Conservation (phyloP, 495 filamentous ascomycete genomes). For the Aspergillus steynii region DNA sequence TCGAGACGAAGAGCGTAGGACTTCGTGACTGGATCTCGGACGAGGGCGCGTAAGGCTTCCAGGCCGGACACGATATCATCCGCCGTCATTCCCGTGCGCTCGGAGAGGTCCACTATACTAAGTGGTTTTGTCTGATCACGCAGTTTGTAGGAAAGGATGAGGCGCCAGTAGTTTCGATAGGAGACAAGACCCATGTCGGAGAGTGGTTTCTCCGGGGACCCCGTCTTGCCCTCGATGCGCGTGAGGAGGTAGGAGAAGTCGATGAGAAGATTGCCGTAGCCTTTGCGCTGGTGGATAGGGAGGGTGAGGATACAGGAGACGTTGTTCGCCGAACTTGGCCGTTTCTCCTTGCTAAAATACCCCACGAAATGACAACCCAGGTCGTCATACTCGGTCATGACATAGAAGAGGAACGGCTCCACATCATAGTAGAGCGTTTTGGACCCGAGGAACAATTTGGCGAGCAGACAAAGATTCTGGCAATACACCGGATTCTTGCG, state of each 20-base stretch:
- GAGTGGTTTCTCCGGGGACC: conserved; percentile 94
- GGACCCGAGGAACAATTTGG: conserved; percentile 93
- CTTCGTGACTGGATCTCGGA: conserved; percentile 85
- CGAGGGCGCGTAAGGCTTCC: conserved; percentile 83
- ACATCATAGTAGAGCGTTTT: conserved; percentile 99
- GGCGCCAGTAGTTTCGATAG: conserved; percentile 95
- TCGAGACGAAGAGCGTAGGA: conserved; percentile 88
- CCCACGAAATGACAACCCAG: conserved; percentile 95
- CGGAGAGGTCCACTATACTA: conserved; percentile 78
- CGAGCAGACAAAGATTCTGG: conserved; percentile 93
- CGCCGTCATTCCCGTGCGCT: conserved; percentile 90
- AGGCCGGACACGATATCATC: conserved; percentile 94
- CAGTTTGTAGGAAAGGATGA: conserved; percentile 81
- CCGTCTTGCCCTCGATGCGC: conserved; percentile 88
- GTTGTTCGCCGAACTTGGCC: conserved; percentile 92
- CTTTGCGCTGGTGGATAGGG: conserved; percentile 94
- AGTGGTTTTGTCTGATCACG: conserved; percentile 62
- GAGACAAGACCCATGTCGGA: conserved; percentile 98
- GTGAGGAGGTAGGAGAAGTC: conserved; percentile 98
- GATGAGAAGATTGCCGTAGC: conserved; percentile 94
- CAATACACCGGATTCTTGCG: conserved; percentile 97
- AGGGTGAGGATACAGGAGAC: conserved; percentile 96
- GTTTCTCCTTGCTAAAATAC: conserved; percentile 98
- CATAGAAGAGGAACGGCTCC: conserved; percentile 97
- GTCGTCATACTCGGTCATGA: conserved; percentile 95